phyloP scores from a whole-genome alignment of 306 rosid genomes.

The apple (Malus domestica) region DNA sequence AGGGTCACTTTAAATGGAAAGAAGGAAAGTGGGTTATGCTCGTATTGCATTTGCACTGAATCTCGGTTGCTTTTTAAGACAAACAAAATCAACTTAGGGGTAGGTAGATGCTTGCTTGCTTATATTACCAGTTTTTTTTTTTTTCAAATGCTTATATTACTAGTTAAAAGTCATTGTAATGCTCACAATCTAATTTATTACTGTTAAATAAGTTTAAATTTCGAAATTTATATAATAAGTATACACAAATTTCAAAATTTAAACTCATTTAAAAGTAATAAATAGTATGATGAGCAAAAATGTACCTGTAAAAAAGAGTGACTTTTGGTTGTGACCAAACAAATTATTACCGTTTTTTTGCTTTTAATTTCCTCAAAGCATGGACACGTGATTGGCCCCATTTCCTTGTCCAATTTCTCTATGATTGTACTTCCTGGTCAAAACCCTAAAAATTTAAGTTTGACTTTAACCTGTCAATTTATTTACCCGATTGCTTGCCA shows the following conservation, averaged over 20 bases:
- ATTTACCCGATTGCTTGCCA: background rate
- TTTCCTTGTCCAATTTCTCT: background rate
- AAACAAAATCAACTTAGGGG: background rate
- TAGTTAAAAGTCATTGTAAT: too few relatives aligned
- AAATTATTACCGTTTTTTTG: background rate
- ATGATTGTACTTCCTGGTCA: background rate
- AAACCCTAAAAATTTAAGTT: background rate
- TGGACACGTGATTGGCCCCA: slow-evolving; percentile 10
- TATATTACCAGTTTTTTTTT: background rate
- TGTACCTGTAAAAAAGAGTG: background rate
- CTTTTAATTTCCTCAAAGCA: background rate
- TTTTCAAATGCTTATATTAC: too few relatives aligned
- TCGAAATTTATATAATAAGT: accelerated
- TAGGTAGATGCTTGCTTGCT: background rate
- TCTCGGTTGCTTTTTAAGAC: slow-evolving; percentile 12
- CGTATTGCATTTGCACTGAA: slow-evolving; percentile 5
- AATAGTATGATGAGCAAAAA: too few relatives aligned
- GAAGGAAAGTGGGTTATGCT: background rate
- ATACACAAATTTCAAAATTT: too few relatives aligned
- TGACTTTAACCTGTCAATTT: background rate
- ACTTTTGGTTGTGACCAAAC: background rate
- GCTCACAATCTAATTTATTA: too few relatives aligned
- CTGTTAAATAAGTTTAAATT: too few relatives aligned
- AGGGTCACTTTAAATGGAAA: background rate
- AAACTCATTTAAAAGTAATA: accelerated